These are phyloP conservation scores for Bruguiera hainesii DNA, from an alignment of 441 rosid genomes.

Conservation along the genomic window DNA sequence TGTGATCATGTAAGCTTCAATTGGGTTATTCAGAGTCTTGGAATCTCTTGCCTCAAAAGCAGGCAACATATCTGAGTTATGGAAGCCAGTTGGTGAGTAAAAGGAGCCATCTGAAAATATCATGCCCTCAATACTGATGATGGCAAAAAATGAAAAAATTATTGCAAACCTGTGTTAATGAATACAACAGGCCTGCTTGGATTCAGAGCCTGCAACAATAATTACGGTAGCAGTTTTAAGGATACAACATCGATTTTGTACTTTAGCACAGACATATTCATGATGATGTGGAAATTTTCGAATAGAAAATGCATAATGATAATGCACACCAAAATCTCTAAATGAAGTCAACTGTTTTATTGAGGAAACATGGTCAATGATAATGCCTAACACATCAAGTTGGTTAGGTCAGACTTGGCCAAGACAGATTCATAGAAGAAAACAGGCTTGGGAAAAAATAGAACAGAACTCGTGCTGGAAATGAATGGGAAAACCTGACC, in stretches of 20 bases:
- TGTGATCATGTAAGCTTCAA: constrained; percentile 76
- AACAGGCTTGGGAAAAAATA: too few relatives aligned
- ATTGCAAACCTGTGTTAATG: constrained; percentile 65
- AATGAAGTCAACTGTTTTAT: too few relatives aligned
- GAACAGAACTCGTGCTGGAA: background rate
- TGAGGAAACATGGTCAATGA: too few relatives aligned
- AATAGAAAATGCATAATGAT: background rate
- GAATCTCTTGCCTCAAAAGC: constrained; percentile 76
- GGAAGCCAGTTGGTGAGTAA: constrained; percentile 18
- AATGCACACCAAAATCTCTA: too few relatives aligned
- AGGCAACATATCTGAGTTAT: constrained; percentile 59
- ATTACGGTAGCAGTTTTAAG: constrained; percentile 15
- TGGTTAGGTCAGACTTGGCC: too few relatives aligned
- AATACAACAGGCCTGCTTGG: constrained; percentile 68
- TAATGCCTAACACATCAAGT: too few relatives aligned
- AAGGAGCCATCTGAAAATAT: constrained; percentile 9
- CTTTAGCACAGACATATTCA: background rate
- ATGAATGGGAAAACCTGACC: background rate
- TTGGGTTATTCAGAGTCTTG: constrained; percentile 72
- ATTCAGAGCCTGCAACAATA: constrained; percentile 63
- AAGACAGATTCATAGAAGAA: too few relatives aligned
- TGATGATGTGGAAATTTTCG: background rate
- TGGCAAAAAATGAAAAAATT: background rate
- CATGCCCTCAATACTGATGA: background rate
- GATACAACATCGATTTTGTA: constrained; percentile 5